Conservation (phyloP, 202 grass and related monocot genomes). For the Setaria viridis region DNA sequence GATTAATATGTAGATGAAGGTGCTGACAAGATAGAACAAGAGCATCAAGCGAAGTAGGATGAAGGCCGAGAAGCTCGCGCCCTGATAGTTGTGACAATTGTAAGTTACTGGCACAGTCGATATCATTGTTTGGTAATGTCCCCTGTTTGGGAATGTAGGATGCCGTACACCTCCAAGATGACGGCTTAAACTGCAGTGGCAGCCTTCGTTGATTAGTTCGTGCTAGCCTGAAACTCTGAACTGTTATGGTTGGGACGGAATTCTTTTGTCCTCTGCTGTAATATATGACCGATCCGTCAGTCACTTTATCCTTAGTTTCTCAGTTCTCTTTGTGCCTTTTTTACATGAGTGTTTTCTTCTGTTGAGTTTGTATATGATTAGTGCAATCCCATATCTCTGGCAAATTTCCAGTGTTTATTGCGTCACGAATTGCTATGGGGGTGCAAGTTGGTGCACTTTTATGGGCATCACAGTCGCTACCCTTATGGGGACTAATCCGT, state of each 20-base stretch:
- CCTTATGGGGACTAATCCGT: no score
- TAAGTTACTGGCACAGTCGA: slow-evolving; percentile 15
- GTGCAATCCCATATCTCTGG: no score
- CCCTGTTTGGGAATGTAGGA: slow-evolving; percentile 9
- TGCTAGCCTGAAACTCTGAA: background rate
- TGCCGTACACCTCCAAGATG: background rate
- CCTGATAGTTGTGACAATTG: slow-evolving; percentile 26
- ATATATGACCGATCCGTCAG: background rate
- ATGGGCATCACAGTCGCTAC: no score
- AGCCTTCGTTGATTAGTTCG: background rate
- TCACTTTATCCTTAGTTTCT: background rate
- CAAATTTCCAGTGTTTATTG: no score
- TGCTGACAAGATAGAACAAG: slow-evolving; percentile 39
- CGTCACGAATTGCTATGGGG: no score
- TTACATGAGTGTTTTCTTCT: background rate
- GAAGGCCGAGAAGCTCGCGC: slow-evolving; percentile 36
- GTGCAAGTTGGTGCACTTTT: no score
- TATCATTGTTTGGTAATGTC: background rate
- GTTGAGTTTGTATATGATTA: background rate
- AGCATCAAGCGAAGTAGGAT: slow-evolving; percentile 31
- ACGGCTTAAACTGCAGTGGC: background rate
- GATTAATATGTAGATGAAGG: slow-evolving; percentile 58
- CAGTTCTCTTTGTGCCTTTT: background rate
- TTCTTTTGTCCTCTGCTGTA: background rate
- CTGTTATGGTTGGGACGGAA: no score